Percentiles rank a stretch among this genome's conserved stretches.
These are phyloP conservation scores for Senecio squalidus DNA, from an alignment of 140 eudicot genomes.

Conservation along the genomic window DNA sequence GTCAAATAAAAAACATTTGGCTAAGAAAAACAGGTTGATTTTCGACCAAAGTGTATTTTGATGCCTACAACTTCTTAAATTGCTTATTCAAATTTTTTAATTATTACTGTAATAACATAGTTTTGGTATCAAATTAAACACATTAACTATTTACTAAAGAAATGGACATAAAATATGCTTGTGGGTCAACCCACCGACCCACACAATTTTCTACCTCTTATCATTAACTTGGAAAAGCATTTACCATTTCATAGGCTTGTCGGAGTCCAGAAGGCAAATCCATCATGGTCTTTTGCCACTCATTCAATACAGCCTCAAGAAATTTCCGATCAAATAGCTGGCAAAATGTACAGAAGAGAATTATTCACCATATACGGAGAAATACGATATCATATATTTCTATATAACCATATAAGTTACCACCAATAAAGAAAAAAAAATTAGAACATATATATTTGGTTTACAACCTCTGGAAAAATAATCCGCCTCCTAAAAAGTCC, in stretches of 20 bases:
- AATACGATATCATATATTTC: neutral
- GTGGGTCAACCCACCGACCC: too few relatives aligned
- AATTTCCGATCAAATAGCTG: conserved; percentile 90
- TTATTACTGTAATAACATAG: too few relatives aligned
- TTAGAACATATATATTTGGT: neutral
- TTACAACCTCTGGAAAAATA: conserved; percentile 74
- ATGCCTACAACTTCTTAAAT: too few relatives aligned
- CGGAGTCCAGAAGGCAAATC: conserved; percentile 97
- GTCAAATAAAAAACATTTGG: neutral
- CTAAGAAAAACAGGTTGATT: neutral
- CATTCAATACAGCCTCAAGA: conserved; percentile 86
- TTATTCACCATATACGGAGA: neutral
- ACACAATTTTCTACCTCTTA: neutral
- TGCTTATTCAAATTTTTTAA: too few relatives aligned
- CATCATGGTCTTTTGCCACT: conserved; percentile 97
- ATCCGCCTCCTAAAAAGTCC: conserved; percentile 84
- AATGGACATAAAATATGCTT: too few relatives aligned
- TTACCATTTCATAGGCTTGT: conserved; percentile 99
- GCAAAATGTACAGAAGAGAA: conserved; percentile 13
- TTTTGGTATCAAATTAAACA: too few relatives aligned
- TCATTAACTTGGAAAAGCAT: neutral
- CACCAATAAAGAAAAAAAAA: neutral
- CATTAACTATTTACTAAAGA: too few relatives aligned
- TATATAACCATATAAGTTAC: neutral
- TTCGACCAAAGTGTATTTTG: neutral